Evolutionary conservation across 2,329 filamentous ascomycete species (phyloP).

Genomic region (Coleophoma crateriformis): DNA sequence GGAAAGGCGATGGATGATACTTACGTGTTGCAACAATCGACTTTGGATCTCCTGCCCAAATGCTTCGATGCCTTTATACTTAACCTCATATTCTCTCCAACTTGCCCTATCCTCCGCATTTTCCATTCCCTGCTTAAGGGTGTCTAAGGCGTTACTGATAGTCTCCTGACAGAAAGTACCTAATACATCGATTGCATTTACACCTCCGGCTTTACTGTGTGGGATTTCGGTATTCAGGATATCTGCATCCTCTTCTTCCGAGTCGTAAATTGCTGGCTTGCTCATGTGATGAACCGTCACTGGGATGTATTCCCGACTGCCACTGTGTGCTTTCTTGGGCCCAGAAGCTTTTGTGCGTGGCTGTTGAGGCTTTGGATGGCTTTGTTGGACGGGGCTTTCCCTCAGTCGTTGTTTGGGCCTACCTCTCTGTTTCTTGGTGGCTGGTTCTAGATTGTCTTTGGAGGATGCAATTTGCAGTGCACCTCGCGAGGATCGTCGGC

Average conservation of each 20-base stretch:
- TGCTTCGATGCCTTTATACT: constrained; percentile 49
- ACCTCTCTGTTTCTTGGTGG: constrained; percentile 8
- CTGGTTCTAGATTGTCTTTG: neutral
- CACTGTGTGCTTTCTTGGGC: constrained; percentile 21
- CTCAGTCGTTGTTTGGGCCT: constrained; percentile 1
- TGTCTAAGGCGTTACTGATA: constrained; percentile 42
- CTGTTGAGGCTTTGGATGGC: constrained; percentile 10
- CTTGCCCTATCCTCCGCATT: constrained; percentile 38
- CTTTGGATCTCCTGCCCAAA: constrained; percentile 52
- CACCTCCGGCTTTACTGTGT: constrained; percentile 45
- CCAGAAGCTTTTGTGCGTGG: constrained; percentile 18
- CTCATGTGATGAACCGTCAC: constrained; percentile 58
- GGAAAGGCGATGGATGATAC: constrained; percentile 17
- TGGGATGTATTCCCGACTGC: constrained; percentile 35
- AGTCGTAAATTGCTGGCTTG: constrained; percentile 33
- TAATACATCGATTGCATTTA: constrained; percentile 59
- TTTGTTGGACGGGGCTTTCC: constrained; percentile 13
- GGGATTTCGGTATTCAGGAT: constrained; percentile 47
- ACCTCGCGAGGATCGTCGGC: constrained; percentile 22
- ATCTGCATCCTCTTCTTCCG: constrained; percentile 36
- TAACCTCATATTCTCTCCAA: constrained; percentile 49
- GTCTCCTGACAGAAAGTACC: constrained; percentile 57
- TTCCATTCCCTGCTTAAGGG: constrained; percentile 36
- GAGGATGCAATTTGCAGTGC: constrained; percentile 15
- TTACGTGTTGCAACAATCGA: constrained; percentile 52